Base-by-base conservation (phyloP, 1,139 yeast genomes). In the Candida mesenterica region DNA sequence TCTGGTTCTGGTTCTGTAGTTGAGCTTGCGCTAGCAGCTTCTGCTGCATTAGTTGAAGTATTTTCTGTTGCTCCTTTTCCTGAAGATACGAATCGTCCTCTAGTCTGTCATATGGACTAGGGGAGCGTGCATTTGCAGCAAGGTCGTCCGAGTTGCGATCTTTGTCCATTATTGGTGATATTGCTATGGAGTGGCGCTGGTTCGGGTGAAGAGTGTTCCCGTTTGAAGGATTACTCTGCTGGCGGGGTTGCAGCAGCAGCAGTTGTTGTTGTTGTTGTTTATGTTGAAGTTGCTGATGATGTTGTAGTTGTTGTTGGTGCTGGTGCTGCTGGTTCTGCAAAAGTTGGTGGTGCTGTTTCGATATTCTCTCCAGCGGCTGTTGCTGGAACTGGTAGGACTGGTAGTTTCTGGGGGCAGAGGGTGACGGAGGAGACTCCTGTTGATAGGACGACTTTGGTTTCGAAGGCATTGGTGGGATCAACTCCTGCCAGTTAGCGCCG, bases 401-500 rank as follows among this genome's bases (percentile, higher is more conserved):
- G 9, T 18, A 15, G 13, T 22, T 14, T 7, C 6, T 9, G 6
- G 27, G 27, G n/a, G 32, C 15, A 13, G 16, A 28, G 15, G 25
- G 1, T 8, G 25, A 5, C 14, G 36, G 40, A 6, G 46, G 37
- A 5, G 22, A 19, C 9, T 19, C 28, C n/a, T n/a, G n/a, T n/a
- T n/a, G n/a, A 28, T 36, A 41, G 12, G 42, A 31, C 3, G 39
- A 38, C 33, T 39, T 43, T 31, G 42, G 48, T 32, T 41, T 43
- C 7, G 49, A 28, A 4, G 63, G 62, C 46, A 56, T 43, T 14
- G 63, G 63, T 9, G 61, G 61, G n/a, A 58, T 58, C 31, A 57
- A 44, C 12, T 51, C 40, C 8, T 56, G 49, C 63, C 63, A 58
- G 27, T 51, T 48, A 8, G 50, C 36, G 10, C 23, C 15, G 13